Conservation (phyloP, 768 basidiomycete genomes). For the Chalciporus piperatus region DNA sequence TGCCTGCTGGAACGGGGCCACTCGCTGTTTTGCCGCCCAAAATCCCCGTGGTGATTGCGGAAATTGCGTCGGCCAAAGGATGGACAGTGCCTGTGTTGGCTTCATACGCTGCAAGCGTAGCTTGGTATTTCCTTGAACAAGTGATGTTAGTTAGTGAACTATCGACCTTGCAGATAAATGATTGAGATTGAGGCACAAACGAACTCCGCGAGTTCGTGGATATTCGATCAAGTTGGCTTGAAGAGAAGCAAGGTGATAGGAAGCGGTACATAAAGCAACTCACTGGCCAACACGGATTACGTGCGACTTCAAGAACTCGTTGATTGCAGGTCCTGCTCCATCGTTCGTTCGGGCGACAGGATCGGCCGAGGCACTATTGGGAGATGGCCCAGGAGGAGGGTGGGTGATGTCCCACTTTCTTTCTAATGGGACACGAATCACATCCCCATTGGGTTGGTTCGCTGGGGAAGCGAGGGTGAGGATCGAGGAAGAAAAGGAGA, state of each 20-base stretch:
- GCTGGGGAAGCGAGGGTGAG: neutral
- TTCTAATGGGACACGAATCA: constrained; percentile 22
- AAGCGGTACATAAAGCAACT: constrained; percentile 1
- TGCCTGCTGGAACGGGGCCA: constrained; percentile 1
- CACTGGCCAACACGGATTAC: constrained; percentile 18
- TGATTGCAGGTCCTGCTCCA: constrained; percentile 3
- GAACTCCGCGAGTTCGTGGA: neutral
- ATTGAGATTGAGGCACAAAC: neutral
- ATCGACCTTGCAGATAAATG: neutral
- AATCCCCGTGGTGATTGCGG: constrained; percentile 1
- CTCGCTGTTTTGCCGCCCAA: neutral
- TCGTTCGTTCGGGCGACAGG: neutral
- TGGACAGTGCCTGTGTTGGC: constrained; percentile 44
- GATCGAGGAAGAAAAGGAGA: constrained; percentile 16
- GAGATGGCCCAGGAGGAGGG: neutral
- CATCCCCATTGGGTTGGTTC: neutral
- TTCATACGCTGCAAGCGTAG: constrained; percentile 42
- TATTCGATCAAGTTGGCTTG: neutral
- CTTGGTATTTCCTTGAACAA: constrained; percentile 39
- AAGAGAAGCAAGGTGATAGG: neutral
- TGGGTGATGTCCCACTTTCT: constrained; percentile 17
- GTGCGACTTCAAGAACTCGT: constrained; percentile 14
- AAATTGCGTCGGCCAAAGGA: constrained; percentile 23
- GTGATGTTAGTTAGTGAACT: neutral
- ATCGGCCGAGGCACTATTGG: neutral